Evolutionary conservation across 371 early-diverging fungal species (phyloP).

Genomic region (Mucor lusitanicus): DNA sequence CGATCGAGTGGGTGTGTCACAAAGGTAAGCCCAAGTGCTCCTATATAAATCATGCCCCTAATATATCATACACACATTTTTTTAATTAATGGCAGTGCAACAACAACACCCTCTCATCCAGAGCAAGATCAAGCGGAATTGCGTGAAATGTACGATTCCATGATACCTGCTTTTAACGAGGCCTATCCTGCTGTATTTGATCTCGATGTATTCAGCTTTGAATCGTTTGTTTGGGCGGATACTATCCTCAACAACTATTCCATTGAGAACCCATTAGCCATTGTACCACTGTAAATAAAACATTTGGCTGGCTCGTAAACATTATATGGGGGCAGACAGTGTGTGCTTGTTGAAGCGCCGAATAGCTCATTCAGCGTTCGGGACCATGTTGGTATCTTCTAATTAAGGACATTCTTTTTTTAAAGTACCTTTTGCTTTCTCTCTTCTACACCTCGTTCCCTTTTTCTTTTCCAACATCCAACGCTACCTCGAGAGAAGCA

Average conservation of each 20-base stretch:
- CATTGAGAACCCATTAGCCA: slow-evolving; percentile 29
- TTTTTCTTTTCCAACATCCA: neutral
- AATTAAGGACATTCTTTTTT: slow-evolving; percentile 1
- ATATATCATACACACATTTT: no score
- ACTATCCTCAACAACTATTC: slow-evolving; percentile 30
- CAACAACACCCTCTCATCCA: neutral
- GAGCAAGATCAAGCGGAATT: slow-evolving; percentile 19
- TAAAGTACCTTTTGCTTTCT: neutral
- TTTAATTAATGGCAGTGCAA: neutral
- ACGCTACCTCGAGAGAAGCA: neutral
- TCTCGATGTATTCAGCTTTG: slow-evolving; percentile 26
- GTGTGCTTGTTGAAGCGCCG: neutral
- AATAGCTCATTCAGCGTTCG: neutral
- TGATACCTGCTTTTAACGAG: slow-evolving; percentile 45
- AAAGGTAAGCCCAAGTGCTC: slow-evolving; percentile 14
- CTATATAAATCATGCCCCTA: neutral
- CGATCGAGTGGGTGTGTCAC: slow-evolving; percentile 7
- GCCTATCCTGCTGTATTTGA: slow-evolving; percentile 44
- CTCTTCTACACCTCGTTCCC: neutral
- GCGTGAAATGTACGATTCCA: slow-evolving; percentile 42
- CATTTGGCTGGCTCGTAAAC: neutral
- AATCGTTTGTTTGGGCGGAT: slow-evolving; percentile 49
- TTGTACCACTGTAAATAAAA: slow-evolving; percentile 34
- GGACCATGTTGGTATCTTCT: neutral
- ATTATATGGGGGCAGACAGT: neutral